phyloP scores from a whole-genome alignment of 2,329 filamentous ascomycete species.

The Nakataea oryzae region DNA sequence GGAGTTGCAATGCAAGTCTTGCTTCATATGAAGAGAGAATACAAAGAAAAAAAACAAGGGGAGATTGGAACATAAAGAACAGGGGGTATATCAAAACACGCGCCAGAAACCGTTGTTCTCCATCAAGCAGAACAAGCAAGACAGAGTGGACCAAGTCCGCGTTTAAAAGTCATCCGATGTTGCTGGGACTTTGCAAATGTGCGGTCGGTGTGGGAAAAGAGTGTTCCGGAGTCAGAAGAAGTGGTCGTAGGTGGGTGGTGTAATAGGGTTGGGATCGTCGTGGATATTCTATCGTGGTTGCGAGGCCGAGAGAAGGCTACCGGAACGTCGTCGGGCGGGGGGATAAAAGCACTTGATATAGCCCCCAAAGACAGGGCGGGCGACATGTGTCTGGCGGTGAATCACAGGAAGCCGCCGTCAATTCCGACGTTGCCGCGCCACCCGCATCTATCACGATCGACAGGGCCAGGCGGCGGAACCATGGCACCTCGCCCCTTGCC shows the following conservation, averaged over 20 bases:
- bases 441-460: conserved; percentile 34
- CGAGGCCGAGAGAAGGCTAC: not conserved
- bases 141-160: not conserved
- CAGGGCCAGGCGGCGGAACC: conserved; percentile 17
- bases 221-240: not conserved
- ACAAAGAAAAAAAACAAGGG: not conserved
- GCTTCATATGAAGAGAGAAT: not conserved
- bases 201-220: not conserved
- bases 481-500: conserved; percentile 19
- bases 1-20: not conserved
- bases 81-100: conserved; percentile 1
- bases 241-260: not conserved
- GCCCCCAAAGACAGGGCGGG: not conserved
- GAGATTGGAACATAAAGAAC: not conserved
- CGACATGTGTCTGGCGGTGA: too few species aligned
- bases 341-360: not conserved
- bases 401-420: conserved; percentile 45
- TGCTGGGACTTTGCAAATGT: not conserved
- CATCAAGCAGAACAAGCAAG: not conserved
- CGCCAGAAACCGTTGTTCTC: not conserved
- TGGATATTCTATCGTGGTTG: not conserved
- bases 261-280: not conserved
- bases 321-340: not conserved
- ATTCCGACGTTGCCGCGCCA: conserved; percentile 44
- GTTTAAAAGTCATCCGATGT: not conserved